Conservation (phyloP, 2,329 filamentous ascomycete species). For the Thermothelomyces thermophilus region DNA sequence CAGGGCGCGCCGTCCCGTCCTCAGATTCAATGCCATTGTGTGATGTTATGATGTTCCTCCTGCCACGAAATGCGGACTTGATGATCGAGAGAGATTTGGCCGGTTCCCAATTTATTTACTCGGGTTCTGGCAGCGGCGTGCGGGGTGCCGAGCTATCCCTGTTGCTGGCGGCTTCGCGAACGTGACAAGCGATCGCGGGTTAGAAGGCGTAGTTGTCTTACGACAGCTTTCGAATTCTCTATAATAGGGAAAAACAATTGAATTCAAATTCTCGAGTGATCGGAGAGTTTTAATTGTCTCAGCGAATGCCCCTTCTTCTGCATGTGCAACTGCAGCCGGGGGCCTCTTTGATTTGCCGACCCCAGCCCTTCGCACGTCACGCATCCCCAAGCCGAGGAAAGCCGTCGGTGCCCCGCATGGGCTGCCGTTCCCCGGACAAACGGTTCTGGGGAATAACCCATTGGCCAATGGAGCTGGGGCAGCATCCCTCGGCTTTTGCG, state of each 20-base stretch:
- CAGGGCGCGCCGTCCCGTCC: constrained; percentile 56
- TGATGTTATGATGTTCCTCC: neutral
- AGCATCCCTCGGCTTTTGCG: constrained; percentile 13
- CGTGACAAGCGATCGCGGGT: too few species aligned
- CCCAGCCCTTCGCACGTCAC: constrained; percentile 9
- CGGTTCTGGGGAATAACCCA: constrained; percentile 18
- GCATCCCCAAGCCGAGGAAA: constrained; percentile 25
- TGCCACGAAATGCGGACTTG: neutral
- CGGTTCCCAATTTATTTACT: constrained; percentile 1
- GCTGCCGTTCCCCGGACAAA: constrained; percentile 20
- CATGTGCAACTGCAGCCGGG: neutral
- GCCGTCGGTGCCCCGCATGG: constrained; percentile 21
- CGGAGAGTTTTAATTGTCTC: neutral
- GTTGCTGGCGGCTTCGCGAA: too few species aligned
- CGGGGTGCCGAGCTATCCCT: constrained; percentile 15
- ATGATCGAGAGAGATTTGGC: neutral
- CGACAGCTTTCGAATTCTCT: neutral
- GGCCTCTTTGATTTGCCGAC: neutral
- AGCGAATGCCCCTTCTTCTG: neutral
- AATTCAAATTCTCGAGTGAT: too few species aligned
- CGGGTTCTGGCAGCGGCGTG: constrained; percentile 11
- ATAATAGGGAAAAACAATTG: neutral
- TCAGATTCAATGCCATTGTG: constrained; percentile 56
- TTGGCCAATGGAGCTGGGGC: constrained; percentile 21
- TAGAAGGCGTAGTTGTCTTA: neutral